Conservation (phyloP, 2,329 filamentous ascomycete species). For the Nannizziopsis barbatae region DNA sequence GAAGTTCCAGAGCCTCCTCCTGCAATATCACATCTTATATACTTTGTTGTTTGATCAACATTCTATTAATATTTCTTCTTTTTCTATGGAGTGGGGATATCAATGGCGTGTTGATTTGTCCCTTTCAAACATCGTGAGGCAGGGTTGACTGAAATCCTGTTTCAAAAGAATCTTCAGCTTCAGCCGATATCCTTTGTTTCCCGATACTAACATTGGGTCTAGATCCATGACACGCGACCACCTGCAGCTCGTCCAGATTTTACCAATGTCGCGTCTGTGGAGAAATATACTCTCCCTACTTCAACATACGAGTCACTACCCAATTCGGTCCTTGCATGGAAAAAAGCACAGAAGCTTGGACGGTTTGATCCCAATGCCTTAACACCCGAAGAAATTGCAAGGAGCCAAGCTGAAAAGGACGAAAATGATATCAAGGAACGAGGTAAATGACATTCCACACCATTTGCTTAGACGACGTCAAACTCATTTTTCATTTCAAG, state of each 20-base stretch:
- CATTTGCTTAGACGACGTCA: background rate
- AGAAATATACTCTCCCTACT: constrained; percentile 82
- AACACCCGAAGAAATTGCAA: constrained; percentile 59
- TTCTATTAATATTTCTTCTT: background rate
- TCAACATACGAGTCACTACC: constrained; percentile 74
- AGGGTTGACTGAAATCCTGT: too few species aligned
- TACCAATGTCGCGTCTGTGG: constrained; percentile 66
- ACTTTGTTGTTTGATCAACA: background rate
- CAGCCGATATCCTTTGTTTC: background rate
- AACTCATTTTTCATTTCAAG: constrained; percentile 19
- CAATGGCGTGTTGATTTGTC: background rate
- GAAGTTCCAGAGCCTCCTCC: too few species aligned
- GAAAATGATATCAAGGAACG: constrained; percentile 52
- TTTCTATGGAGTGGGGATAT: background rate
- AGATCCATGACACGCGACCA: constrained; percentile 75
- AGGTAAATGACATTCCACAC: constrained; percentile 37
- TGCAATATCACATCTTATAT: too few species aligned
- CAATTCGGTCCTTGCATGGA: constrained; percentile 89
- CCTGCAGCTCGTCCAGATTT: constrained; percentile 65
- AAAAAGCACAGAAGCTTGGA: constrained; percentile 87
- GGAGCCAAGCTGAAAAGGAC: constrained; percentile 52
- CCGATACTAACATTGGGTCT: constrained; percentile 9
- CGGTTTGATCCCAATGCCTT: constrained; percentile 84
- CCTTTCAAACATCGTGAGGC: background rate
- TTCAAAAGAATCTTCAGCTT: background rate